Evolutionary conservation across 164 flowering plant genomes (phyloP).

Genomic region (Aristolochia contorta): DNA sequence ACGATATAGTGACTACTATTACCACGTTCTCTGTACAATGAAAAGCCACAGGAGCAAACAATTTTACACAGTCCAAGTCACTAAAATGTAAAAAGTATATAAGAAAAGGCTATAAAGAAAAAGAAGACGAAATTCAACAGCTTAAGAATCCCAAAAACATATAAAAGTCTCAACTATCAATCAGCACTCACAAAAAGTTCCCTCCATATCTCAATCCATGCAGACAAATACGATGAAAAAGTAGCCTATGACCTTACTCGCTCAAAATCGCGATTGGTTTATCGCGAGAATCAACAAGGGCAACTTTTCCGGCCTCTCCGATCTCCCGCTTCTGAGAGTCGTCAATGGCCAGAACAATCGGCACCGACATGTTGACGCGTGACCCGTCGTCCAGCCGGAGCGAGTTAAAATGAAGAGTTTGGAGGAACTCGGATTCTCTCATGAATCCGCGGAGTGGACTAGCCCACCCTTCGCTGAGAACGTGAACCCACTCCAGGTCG

Average conservation of each 20-base stretch:
- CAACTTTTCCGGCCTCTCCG: conserved; percentile 50
- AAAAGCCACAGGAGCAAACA: no score
- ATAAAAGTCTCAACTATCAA: no score
- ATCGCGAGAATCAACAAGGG: conserved; percentile 51
- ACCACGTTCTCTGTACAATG: no score
- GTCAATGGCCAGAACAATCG: conserved; percentile 83
- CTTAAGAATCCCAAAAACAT: no score
- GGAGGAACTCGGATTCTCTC: conserved; percentile 98
- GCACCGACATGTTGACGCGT: conserved; percentile 92
- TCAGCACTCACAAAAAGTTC: not conserved
- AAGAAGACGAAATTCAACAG: not conserved
- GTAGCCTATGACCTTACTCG: conserved; percentile 35
- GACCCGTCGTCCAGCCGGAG: conserved; percentile 74
- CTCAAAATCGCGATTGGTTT: conserved; percentile 59
- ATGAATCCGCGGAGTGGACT: conserved; percentile 60
- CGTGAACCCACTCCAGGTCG: conserved; percentile 91
- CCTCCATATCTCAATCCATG: not conserved
- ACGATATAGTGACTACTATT: no score
- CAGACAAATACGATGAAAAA: not conserved
- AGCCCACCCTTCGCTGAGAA: conserved; percentile 43
- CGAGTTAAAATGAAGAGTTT: conserved; percentile 95
- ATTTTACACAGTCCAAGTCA: no score
- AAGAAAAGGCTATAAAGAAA: not conserved
- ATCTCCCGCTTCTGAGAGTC: conserved; percentile 55
- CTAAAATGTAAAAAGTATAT: no score